These are phyloP conservation scores for Lentinula sp. DNA, from an alignment of 768 basidiomycete species.

Conservation along the genomic window DNA sequence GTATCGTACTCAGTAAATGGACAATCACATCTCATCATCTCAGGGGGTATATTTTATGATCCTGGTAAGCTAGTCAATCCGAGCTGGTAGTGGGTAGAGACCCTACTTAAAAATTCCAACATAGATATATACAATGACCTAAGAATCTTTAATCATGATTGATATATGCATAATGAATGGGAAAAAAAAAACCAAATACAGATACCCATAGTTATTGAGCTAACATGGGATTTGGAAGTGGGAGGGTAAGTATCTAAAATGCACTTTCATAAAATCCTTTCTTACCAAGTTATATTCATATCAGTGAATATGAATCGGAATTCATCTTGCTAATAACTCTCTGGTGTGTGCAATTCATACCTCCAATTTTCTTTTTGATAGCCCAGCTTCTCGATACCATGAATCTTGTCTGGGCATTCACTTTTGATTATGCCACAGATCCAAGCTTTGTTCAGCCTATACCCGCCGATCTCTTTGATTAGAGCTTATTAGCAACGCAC, in stretches of 20 bases:
- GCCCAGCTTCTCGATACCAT: constrained; percentile 19
- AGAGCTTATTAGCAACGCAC: too few relatives aligned
- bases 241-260: constrained; percentile 9
- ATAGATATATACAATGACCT: constrained; percentile 13
- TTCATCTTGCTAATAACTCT: constrained; percentile 12
- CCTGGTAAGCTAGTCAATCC: not conserved
- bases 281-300: not conserved
- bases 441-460: constrained; percentile 5
- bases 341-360: constrained; percentile 8
- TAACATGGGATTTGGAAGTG: constrained; percentile 12
- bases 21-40: not conserved
- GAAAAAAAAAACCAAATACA: constrained; percentile 10
- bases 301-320: constrained; percentile 16
- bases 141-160: constrained; percentile 13
- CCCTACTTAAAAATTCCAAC: not conserved
- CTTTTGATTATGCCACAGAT: constrained; percentile 12
- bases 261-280: too few relatives aligned
- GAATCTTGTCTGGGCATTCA: constrained; percentile 25
- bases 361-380: not conserved
- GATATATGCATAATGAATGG: constrained; percentile 10
- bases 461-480: constrained; percentile 7
- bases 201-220: constrained; percentile 9
- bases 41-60: constrained; percentile 14
- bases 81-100: not conserved
- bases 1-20: not conserved